Evolutionary conservation across 352 stramenopile species (phyloP), one percentile per base, ranked within the genome.

Genomic region (Globisporangium rhizosaccharum): DNA sequence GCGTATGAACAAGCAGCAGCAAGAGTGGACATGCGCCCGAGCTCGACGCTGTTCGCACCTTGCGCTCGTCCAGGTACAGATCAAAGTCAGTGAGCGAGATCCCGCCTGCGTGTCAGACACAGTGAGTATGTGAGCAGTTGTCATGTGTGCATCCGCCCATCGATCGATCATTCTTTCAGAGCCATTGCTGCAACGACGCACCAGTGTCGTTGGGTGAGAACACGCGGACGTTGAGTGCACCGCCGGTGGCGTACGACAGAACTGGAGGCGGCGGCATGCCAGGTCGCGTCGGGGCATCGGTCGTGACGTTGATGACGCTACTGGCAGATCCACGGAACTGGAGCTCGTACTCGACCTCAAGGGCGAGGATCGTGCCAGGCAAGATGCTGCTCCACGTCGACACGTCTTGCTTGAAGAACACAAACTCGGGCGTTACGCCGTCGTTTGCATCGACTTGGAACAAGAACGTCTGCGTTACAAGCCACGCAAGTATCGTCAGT

Each of bases 121-220:
- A 53, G 18, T 7, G 41, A 46, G 18, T 8, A 14, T 8, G 18
- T 46, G 41, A 46, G 41, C 14, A n/a, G 6, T 8, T 4, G 18
- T 14, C 1, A 39, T 39, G 4, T 8, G 33, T 39, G 7, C 7
- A 11, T 39, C 15, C 17, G 15, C 20, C 14, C 41, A n/a, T 46
- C 41, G 7, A 46, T 17, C 41, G 2, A 15, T 4, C 39, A n/a
- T 45, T 4, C 10, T 12, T 47, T 47, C 10, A 7, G 17, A 23
- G 15, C 6, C 41, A 47, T 23, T 9, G 39, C 2, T 9, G 10
- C 18, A 18, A 2, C 20, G 39, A 26, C 30, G 17, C 63, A 72
- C 79, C 76, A 18, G 75, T 89, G 51, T 89, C 76, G 28, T 76
- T 70, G 14, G 79, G 76, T 2, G 76, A 80, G 14, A 62, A 71